Evolutionary conservation across 164 flowering plant species (phyloP).

Genomic region (Umbilicus rupestris): DNA sequence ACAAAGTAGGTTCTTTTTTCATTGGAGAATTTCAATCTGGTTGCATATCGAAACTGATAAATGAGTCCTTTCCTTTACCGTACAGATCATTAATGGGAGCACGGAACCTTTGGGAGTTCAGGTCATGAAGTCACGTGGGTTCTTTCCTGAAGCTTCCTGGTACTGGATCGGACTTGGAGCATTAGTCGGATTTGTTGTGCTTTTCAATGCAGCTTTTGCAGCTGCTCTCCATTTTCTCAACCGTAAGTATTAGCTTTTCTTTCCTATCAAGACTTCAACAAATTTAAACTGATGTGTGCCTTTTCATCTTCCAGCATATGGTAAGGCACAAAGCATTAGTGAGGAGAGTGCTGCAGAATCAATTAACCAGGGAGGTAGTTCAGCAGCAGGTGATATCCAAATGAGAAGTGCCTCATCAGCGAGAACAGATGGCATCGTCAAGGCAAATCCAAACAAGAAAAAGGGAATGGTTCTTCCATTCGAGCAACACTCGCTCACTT

Average conservation of each 20-base stretch:
- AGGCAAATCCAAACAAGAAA: conserved; percentile 12
- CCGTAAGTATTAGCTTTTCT: conserved; percentile 17
- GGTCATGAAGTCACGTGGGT: conserved; percentile 22
- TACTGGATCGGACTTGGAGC: conserved; percentile 29
- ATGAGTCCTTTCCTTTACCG: neutral
- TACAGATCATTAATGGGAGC: conserved; percentile 2
- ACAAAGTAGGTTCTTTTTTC: conserved; percentile 15
- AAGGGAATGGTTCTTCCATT: conserved; percentile 54
- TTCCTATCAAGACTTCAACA: neutral
- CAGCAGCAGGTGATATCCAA: neutral
- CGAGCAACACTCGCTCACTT: conserved; percentile 34
- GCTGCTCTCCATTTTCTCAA: conserved; percentile 21
- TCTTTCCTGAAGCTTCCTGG: conserved; percentile 24
- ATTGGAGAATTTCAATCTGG: neutral
- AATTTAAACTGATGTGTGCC: neutral
- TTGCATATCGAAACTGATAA: neutral
- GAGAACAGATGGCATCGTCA: conserved; percentile 3
- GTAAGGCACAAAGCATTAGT: conserved; percentile 11
- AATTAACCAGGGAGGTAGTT: conserved; percentile 1
- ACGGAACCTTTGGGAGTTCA: conserved; percentile 17
- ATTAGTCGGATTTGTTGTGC: conserved; percentile 16
- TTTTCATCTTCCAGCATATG: conserved; percentile 12
- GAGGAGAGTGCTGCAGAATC: neutral
- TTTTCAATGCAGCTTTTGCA: conserved; percentile 18
- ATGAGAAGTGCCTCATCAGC: conserved; percentile 10